These are phyloP conservation scores for Tilletiaria anomala DNA, from an alignment of 1,284 basidiomycete genomes.

Conservation along the genomic window DNA sequence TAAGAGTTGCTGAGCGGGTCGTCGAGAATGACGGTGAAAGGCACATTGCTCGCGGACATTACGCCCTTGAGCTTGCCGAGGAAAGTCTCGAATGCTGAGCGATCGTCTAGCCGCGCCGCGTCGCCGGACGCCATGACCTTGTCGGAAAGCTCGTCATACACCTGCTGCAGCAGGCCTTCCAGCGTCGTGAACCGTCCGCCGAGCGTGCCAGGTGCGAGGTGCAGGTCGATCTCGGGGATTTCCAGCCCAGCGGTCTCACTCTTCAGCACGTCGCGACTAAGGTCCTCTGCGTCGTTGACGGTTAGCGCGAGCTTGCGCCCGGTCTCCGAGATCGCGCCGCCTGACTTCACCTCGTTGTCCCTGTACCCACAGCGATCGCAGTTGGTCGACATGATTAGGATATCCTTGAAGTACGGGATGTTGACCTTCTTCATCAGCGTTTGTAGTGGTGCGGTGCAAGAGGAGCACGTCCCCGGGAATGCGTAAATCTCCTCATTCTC, in stretches of 20 bases:
- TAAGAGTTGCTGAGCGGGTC: constrained; percentile 93
- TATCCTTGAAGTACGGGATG: constrained; percentile 98
- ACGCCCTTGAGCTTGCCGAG: constrained; percentile 50
- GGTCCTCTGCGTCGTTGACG: constrained; percentile 82
- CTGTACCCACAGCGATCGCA: constrained; percentile 88
- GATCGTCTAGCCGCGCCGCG: constrained; percentile 37
- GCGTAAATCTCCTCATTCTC: constrained; percentile 69
- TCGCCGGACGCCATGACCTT: constrained; percentile 75
- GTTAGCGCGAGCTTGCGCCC: constrained; percentile 78
- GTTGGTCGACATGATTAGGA: constrained; percentile 96
- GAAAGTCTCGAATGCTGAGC: constrained; percentile 46
- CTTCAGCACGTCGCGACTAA: constrained; percentile 73
- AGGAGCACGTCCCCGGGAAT: constrained; percentile 77
- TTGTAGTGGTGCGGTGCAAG: constrained; percentile 67
- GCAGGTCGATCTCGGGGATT: constrained; percentile 90
- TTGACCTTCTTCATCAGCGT: constrained; percentile 92
- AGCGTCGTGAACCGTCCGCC: constrained; percentile 97
- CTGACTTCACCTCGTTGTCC: constrained; percentile 95
- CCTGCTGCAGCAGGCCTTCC: constrained; percentile 83
- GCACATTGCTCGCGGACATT: constrained; percentile 22
- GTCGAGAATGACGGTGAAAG: constrained; percentile 69
- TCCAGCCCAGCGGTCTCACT: constrained; percentile 60
- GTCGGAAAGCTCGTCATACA: constrained; percentile 84
- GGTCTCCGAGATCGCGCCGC: constrained; percentile 66
- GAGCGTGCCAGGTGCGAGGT: constrained; percentile 79